phyloP scores from a whole-genome alignment of 331 rosid genomes.

The Acacia pycnantha region DNA sequence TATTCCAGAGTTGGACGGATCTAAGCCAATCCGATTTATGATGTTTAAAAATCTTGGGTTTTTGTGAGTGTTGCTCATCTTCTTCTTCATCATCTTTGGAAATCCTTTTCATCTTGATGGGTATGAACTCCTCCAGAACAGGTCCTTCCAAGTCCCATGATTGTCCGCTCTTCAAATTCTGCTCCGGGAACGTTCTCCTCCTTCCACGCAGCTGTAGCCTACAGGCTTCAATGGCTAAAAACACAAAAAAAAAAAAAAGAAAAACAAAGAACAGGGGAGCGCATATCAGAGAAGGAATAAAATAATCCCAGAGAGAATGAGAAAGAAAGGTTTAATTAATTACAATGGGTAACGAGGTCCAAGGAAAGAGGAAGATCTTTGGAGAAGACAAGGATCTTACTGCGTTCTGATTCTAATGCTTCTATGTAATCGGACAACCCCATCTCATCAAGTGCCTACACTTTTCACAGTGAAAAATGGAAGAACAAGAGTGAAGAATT shows the following conservation, averaged over 20 bases:
- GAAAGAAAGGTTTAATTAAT: background rate
- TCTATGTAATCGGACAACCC: constrained; percentile 50
- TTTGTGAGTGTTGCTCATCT: constrained; percentile 44
- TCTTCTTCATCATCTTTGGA: constrained; percentile 43
- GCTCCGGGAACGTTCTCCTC: constrained; percentile 41
- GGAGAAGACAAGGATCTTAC: constrained; percentile 68
- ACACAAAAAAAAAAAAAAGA: background rate
- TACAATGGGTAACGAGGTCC: constrained; percentile 77
- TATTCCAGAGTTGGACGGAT: constrained; percentile 90
- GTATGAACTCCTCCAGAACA: constrained; percentile 80
- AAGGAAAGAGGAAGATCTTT: constrained; percentile 83
- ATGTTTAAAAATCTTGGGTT: constrained; percentile 27
- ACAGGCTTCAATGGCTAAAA: constrained; percentile 79
- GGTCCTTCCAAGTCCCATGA: constrained; percentile 52
- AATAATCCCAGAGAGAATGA: background rate
- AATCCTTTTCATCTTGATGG: constrained; percentile 53
- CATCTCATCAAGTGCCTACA: constrained; percentile 40
- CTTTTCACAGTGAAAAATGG: constrained; percentile 39
- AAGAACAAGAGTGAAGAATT: background rate
- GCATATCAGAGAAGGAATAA: background rate
- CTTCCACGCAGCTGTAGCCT: constrained; percentile 55
- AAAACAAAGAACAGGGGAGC: background rate
- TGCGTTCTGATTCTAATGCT: constrained; percentile 65
- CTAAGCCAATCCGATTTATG: constrained; percentile 79
- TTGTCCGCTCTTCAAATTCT: constrained; percentile 48